These are phyloP conservation scores for Urochloa ruziziensis DNA, from an alignment of 176 grass and related monocot genomes.

Conservation along the genomic window DNA sequence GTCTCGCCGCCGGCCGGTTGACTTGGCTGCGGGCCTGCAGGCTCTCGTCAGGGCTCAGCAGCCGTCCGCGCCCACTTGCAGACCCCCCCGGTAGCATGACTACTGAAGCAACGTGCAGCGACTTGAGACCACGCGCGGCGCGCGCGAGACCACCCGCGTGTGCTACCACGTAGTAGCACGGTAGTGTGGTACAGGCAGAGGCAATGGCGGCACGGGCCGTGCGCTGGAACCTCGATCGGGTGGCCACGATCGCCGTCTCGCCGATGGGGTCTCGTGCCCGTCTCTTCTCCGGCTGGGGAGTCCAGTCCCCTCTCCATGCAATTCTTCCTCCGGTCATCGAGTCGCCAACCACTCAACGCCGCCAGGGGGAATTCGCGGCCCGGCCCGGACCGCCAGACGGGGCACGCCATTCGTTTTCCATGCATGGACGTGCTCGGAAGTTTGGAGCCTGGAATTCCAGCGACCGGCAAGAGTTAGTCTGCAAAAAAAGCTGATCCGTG, in stretches of 20 bases:
- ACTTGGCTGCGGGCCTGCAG: neutral
- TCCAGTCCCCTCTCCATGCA: neutral
- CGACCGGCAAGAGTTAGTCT: neutral
- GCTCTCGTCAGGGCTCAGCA: neutral
- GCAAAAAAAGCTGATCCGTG: neutral
- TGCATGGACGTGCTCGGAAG: conserved; percentile 44
- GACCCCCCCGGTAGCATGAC: neutral
- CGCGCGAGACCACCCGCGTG: too few species aligned
- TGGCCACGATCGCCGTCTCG: neutral
- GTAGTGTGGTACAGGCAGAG: neutral
- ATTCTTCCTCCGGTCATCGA: neutral
- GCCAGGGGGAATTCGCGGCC: neutral
- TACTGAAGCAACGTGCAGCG: neutral
- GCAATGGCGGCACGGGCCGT: neutral
- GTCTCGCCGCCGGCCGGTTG: neutral
- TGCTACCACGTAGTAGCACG: neutral
- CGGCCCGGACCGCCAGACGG: conserved; percentile 21
- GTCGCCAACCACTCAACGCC: neutral
- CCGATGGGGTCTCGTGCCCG: neutral
- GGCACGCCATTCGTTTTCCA: conserved; percentile 41
- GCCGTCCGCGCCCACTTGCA: neutral
- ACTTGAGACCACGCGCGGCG: neutral
- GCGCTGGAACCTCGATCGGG: neutral
- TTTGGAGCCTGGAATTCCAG: neutral
- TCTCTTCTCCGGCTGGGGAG: neutral